These are phyloP conservation scores for Neoarthrinium moseri DNA, from an alignment of 2,329 filamentous ascomycete species.

Conservation along the genomic window DNA sequence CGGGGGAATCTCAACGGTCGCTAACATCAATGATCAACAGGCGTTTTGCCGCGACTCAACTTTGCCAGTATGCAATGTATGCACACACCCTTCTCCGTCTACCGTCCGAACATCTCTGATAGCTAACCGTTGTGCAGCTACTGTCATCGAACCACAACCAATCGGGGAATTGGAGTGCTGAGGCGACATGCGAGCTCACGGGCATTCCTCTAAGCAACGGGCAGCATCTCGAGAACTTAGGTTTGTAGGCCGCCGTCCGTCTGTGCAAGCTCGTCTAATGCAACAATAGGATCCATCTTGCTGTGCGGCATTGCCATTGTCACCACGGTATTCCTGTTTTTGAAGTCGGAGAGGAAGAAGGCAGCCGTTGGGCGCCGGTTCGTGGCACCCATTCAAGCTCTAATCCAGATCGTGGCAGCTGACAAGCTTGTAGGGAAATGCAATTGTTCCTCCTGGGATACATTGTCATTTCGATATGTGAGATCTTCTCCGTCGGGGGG, in stretches of 20 bases:
- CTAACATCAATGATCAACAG: slow-evolving; percentile 41
- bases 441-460: slow-evolving; percentile 88
- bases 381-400: slow-evolving; percentile 18
- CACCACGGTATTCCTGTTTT: slow-evolving; percentile 65
- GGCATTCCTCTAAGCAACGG: slow-evolving; percentile 71
- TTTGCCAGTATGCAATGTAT: slow-evolving; percentile 80
- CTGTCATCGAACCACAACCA: slow-evolving; percentile 60
- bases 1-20: slow-evolving; percentile 3
- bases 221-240: slow-evolving; percentile 76
- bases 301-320: slow-evolving; percentile 76
- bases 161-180: slow-evolving; percentile 60
- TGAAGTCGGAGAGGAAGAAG: slow-evolving; percentile 82
- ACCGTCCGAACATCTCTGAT: slow-evolving; percentile 7
- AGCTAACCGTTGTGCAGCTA: slow-evolving; percentile 48
- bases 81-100: slow-evolving; percentile 30
- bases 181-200: slow-evolving; percentile 69
- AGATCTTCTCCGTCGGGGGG: slow-evolving; percentile 92
- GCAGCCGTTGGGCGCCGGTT: slow-evolving; percentile 93
- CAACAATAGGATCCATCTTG: slow-evolving; percentile 74
- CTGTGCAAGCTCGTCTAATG: neutral
- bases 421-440: slow-evolving; percentile 70
- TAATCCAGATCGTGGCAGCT: slow-evolving; percentile 14
- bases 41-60: slow-evolving; percentile 83
- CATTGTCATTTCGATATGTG: slow-evolving; percentile 85
- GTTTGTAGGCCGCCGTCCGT: slow-evolving; percentile 43